A percentile compares a stretch with the other conserved stretches of the same genome.
Conservation (phyloP, 2,329 filamentous ascomycete genomes). For the Didymella pomorum region DNA sequence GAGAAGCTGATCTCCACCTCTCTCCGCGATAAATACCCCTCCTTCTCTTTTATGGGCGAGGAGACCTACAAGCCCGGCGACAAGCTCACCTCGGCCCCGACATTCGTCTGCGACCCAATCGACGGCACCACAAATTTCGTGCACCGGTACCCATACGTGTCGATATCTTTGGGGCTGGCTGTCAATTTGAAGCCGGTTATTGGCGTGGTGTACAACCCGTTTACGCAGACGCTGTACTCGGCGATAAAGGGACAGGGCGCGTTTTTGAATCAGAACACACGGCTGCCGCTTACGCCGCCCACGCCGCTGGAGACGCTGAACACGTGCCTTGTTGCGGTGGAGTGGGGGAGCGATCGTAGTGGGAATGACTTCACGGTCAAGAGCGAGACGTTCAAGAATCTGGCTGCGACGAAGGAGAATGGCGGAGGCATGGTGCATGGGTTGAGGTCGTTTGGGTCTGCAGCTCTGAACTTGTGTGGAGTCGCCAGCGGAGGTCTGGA, state of each 20-base stretch:
- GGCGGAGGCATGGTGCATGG: slow-evolving; percentile 81
- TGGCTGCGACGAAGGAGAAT: slow-evolving; percentile 61
- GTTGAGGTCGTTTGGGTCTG: slow-evolving; percentile 73
- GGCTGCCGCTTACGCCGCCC: slow-evolving; percentile 60
- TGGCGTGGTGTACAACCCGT: slow-evolving; percentile 84
- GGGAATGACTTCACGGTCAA: slow-evolving; percentile 77
- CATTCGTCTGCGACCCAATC: slow-evolving; percentile 83
- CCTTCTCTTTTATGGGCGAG: slow-evolving; percentile 58
- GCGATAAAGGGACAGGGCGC: slow-evolving; percentile 74
- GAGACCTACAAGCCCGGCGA: slow-evolving; percentile 74
- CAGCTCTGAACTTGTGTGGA: slow-evolving; percentile 76
- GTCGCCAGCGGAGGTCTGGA: slow-evolving; percentile 77
- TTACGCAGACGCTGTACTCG: slow-evolving; percentile 72
- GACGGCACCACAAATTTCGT: slow-evolving; percentile 86
- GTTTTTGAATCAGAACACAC: slow-evolving; percentile 54
- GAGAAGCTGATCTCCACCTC: slow-evolving; percentile 64
- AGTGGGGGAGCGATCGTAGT: slow-evolving; percentile 75
- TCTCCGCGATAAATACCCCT: slow-evolving; percentile 61
- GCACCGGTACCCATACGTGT: slow-evolving; percentile 76
- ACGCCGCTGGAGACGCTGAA: slow-evolving; percentile 68
- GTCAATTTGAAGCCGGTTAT: slow-evolving; percentile 68
- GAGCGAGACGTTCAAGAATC: slow-evolving; percentile 67
- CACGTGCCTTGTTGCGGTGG: slow-evolving; percentile 70
- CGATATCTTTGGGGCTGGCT: slow-evolving; percentile 77
- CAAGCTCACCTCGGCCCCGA: slow-evolving; percentile 70